phyloP scores from a whole-genome alignment of 208 protist species.

The Trypanosoma boissoni region DNA sequence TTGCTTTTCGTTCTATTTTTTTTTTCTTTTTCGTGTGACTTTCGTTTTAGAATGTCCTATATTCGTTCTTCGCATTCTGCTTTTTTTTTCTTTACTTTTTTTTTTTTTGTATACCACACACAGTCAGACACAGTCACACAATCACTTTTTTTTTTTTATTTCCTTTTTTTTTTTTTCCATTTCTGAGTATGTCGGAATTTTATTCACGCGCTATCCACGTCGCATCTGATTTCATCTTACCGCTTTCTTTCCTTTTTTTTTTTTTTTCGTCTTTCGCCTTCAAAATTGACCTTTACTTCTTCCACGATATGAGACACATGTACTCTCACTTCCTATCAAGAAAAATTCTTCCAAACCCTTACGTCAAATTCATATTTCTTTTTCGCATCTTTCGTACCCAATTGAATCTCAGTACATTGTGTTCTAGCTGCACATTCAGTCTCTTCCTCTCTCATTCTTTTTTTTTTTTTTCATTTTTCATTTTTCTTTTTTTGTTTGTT shows the following conservation, averaged over 20 bases:
- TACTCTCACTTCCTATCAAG: not conserved
- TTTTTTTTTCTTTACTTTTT: conserved; percentile 15
- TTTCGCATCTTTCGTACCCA: too few species aligned
- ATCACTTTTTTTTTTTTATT: conserved; percentile 13
- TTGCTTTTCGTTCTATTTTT: conserved; percentile 3
- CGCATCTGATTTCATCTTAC: not conserved
- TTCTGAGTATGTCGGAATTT: too few species aligned
- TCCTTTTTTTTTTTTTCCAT: conserved; percentile 1
- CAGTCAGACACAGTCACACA: conserved; percentile 3
- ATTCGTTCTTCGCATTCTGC: not conserved
- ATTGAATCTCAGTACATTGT: too few species aligned
- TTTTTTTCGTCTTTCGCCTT: conserved; percentile 3
- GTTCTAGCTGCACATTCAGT: conserved; percentile 5
- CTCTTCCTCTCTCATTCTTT: conserved; percentile 2
- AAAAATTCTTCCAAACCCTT: too few species aligned
- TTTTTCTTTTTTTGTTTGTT: not conserved
- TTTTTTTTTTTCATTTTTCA: conserved; percentile 1
- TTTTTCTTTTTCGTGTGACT: conserved; percentile 1
- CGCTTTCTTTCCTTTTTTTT: conserved; percentile 4
- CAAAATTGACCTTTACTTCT: not conserved
- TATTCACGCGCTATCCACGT: too few species aligned
- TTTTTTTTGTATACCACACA: conserved; percentile 20
- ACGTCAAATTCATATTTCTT: too few species aligned
- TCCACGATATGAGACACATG: too few species aligned
- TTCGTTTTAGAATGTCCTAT: conserved; percentile 10